Conservation (phyloP, 371 early-diverging fungal genomes). For the Circinella minor region DNA sequence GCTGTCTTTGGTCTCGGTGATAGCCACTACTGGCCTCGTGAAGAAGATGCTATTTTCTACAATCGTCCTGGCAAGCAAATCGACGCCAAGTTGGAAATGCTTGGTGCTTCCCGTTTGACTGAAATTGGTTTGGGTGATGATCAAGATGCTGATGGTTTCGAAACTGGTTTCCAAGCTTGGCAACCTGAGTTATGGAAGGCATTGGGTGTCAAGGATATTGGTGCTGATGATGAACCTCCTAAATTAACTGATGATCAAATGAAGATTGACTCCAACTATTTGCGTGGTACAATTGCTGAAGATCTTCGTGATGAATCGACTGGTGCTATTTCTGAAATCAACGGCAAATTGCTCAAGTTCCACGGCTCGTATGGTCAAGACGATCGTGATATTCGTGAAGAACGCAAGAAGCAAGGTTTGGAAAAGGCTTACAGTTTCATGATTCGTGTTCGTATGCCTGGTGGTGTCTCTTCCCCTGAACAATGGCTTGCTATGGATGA, state of each 20-base stretch:
- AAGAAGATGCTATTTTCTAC: constrained; percentile 87
- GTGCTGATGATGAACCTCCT: constrained; percentile 71
- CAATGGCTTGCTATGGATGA: constrained; percentile 95
- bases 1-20: constrained; percentile 93
- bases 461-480: constrained; percentile 83
- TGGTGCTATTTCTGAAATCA: constrained; percentile 86
- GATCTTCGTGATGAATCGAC: constrained; percentile 83
- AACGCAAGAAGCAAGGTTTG: constrained; percentile 81
- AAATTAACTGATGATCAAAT: constrained; percentile 86
- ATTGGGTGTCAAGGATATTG: constrained; percentile 70
- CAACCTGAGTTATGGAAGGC: constrained; percentile 83
- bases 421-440: constrained; percentile 94
- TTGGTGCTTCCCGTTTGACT: constrained; percentile 73
- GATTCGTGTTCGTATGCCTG: constrained; percentile 94
- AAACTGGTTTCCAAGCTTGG: constrained; percentile 82
- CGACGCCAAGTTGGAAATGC: constrained; percentile 74
- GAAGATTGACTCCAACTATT: constrained; percentile 87
- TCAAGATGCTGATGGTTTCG: constrained; percentile 90
- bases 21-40: constrained; percentile 94
- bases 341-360: constrained; percentile 93
- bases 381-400: constrained; percentile 91
- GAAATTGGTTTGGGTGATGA: constrained; percentile 87
- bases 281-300: constrained; percentile 90
- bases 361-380: constrained; percentile 97
- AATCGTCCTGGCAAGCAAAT: constrained; percentile 89